Percentiles rank a stretch among this genome's conserved stretches.
Evolutionary conservation across 2,329 filamentous ascomycete species (phyloP).

Genomic region (Pestalotiopsis fici): DNA sequence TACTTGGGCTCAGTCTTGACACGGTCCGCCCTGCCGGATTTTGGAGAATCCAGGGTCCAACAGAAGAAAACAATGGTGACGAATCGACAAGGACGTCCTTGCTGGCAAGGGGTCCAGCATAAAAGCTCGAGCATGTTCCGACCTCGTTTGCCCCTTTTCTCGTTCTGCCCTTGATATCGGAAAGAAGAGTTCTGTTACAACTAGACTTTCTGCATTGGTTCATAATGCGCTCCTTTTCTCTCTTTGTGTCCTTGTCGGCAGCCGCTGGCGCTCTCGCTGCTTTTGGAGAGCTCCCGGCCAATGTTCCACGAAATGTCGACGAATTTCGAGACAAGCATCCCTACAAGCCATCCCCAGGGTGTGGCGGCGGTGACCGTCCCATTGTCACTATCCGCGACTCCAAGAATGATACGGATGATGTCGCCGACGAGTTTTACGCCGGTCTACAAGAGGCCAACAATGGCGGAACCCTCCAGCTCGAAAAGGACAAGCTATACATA

Average conservation of each 20-base stretch:
- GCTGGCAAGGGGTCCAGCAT: background rate
- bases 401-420: slow-evolving; percentile 53
- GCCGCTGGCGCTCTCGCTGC: slow-evolving; percentile 22
- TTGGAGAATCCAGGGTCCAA: slow-evolving; percentile 3
- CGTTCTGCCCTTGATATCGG: background rate
- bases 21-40: slow-evolving; percentile 6
- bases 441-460: slow-evolving; percentile 58
- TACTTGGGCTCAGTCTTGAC: background rate
- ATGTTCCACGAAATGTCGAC: slow-evolving; percentile 33
- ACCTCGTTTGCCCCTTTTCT: background rate
- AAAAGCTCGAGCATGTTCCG: background rate
- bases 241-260: slow-evolving; percentile 21
- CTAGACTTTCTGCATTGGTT: background rate
- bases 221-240: slow-evolving; percentile 23
- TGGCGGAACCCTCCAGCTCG: slow-evolving; percentile 56
- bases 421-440: slow-evolving; percentile 55
- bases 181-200: background rate
- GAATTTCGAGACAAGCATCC: slow-evolving; percentile 41
- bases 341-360: slow-evolving; percentile 24
- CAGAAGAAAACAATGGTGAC: slow-evolving; percentile 1
- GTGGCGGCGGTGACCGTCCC: slow-evolving; percentile 19
- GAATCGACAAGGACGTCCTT: background rate
- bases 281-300: slow-evolving; percentile 27
- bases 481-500: slow-evolving; percentile 54
- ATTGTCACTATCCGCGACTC: slow-evolving; percentile 53